Conservation (phyloP, 352 stramenopile genomes). For the Peronosclerospora sorghi region DNA sequence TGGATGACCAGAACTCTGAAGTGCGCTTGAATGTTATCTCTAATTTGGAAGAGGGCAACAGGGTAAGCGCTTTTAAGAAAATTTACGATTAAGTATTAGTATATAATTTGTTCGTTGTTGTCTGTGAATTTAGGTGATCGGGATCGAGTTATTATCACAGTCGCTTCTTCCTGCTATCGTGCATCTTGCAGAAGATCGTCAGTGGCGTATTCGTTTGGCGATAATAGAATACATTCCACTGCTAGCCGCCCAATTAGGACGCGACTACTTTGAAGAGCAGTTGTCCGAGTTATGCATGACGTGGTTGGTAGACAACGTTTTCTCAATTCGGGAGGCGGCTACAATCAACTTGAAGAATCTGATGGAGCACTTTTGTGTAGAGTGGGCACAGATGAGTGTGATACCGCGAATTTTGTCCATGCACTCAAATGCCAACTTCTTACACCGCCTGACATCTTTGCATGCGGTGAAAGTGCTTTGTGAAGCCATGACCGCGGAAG, state of each 20-base stretch:
- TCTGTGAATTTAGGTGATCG: slow-evolving; percentile 81
- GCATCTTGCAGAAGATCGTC: slow-evolving; percentile 95
- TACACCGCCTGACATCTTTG: slow-evolving; percentile 90
- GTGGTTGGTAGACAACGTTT: slow-evolving; percentile 96
- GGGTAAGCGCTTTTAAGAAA: slow-evolving; percentile 27
- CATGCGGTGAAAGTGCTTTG: slow-evolving; percentile 80
- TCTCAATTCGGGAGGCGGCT: slow-evolving; percentile 93
- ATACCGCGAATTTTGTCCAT: slow-evolving; percentile 92
- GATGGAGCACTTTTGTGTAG: slow-evolving; percentile 90
- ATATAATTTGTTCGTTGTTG: slow-evolving; percentile 1
- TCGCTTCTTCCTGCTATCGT: slow-evolving; percentile 96
- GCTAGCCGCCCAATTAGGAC: slow-evolving; percentile 91
- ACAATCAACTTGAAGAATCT: slow-evolving; percentile 92
- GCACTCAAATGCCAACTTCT: slow-evolving; percentile 88
- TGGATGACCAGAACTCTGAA: slow-evolving; percentile 95
- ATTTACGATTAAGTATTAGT: not conserved
- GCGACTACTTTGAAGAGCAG: slow-evolving; percentile 93
- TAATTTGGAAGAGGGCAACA: slow-evolving; percentile 93
- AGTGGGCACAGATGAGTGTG: slow-evolving; percentile 91
- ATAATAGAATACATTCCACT: slow-evolving; percentile 98
- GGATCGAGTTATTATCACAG: slow-evolving; percentile 93
- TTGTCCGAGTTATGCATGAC: slow-evolving; percentile 92
- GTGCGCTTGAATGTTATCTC: slow-evolving; percentile 98
- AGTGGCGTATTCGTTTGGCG: slow-evolving; percentile 96
- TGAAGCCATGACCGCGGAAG: slow-evolving; percentile 60